Conservation (phyloP, 176 grass and related monocot species). For the Carex scoparia region DNA sequence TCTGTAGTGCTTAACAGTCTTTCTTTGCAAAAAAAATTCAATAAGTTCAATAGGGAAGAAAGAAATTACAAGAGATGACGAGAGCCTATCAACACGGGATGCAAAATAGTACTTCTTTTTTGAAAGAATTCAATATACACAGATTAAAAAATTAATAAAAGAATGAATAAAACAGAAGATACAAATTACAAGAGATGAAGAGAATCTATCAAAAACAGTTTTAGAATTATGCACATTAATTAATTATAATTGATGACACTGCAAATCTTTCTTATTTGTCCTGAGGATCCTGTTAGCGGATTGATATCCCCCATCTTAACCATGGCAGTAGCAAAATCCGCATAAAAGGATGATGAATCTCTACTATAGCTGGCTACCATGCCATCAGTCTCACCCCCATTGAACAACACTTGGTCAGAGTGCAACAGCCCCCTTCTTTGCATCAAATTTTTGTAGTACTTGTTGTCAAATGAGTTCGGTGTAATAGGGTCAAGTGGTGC, state of each 20-base stretch:
- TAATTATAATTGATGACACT: slow-evolving; percentile 19
- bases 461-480: slow-evolving; percentile 41
- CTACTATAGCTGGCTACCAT: neutral
- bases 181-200: neutral
- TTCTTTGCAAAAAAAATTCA: too few relatives aligned
- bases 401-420: slow-evolving; percentile 61
- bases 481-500: slow-evolving; percentile 37
- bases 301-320: slow-evolving; percentile 41
- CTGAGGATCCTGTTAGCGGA: slow-evolving; percentile 18
- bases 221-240: neutral
- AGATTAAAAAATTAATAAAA: neutral
- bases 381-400: slow-evolving; percentile 29
- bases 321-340: slow-evolving; percentile 48
- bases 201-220: neutral
- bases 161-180: neutral
- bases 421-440: slow-evolving; percentile 41
- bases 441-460: slow-evolving; percentile 56
- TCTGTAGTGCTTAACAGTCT: too few relatives aligned
- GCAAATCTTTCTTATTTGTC: slow-evolving; percentile 42
- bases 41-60: too few relatives aligned
- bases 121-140: neutral
- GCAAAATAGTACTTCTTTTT: neutral
- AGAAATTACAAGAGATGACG: too few relatives aligned
- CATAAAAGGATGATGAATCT: slow-evolving; percentile 17
- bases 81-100: too few relatives aligned